A percentile compares a stretch with the other conserved stretches of the same genome.
phyloP scores from a whole-genome alignment of 495 filamentous ascomycete species.

The Staphylotrichum longicolle region DNA sequence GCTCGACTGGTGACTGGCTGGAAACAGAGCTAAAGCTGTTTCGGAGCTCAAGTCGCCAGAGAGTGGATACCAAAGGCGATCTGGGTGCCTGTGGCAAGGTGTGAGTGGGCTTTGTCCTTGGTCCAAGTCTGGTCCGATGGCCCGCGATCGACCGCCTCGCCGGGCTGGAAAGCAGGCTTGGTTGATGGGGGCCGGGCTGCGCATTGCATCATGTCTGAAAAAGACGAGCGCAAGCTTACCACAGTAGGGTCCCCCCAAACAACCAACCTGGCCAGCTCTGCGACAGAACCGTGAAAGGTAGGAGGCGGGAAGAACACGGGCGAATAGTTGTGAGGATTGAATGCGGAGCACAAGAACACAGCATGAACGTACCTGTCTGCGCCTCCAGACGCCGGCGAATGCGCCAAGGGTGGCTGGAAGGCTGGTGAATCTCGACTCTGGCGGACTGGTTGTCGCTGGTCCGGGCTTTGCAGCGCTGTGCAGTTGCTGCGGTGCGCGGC shows the following conservation, averaged over 20 bases:
- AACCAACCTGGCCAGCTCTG: conserved; percentile 3
- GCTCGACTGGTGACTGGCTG: conserved; percentile 38
- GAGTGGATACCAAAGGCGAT: conserved; percentile 24
- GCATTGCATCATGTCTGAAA: conserved; percentile 19
- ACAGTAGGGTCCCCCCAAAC: background rate
- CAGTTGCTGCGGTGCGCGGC: background rate
- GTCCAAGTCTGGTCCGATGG: conserved; percentile 8
- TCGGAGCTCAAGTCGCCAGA: background rate
- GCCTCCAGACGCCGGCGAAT: background rate
- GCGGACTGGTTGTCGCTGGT: background rate
- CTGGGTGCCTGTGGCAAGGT: conserved; percentile 24
- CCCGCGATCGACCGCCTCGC: conserved; percentile 8
- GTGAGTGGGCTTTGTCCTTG: conserved; percentile 27
- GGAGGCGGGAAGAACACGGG: background rate
- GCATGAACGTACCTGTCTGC: conserved; percentile 13
- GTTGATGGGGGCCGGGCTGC: conserved; percentile 12
- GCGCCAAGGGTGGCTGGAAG: conserved; percentile 1
- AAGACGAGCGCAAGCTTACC: background rate
- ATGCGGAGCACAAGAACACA: background rate
- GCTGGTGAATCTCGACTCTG: background rate
- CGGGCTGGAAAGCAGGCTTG: conserved; percentile 13
- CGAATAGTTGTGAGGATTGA: too few relatives aligned
- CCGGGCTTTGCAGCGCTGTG: background rate
- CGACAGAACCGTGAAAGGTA: background rate
- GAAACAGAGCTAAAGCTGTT: conserved; percentile 22